phyloP scores from a whole-genome alignment of 345 rosid genomes.

The Populus pruinosa region DNA sequence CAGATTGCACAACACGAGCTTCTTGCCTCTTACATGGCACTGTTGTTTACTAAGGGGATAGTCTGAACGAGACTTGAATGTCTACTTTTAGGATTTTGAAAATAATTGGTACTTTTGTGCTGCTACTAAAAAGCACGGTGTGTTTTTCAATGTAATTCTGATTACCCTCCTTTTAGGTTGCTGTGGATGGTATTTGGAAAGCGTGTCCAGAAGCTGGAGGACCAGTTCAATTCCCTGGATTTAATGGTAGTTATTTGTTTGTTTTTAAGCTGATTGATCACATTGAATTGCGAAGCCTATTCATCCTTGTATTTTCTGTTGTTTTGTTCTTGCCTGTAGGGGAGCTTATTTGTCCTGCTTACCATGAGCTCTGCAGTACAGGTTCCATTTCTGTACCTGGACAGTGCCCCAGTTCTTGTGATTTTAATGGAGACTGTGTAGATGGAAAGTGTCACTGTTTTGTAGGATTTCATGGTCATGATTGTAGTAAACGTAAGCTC shows the following conservation, averaged over 20 bases:
- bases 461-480: constrained; percentile 85
- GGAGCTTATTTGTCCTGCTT: constrained; percentile 83
- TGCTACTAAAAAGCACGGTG: neutral
- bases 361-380: constrained; percentile 79
- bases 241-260: constrained; percentile 55
- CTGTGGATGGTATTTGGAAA: constrained; percentile 97
- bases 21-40: neutral
- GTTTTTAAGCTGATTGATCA: neutral
- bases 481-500: constrained; percentile 78
- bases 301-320: constrained; percentile 6
- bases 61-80: neutral
- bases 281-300: neutral
- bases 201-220: constrained; percentile 86
- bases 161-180: constrained; percentile 50
- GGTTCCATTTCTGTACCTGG: constrained; percentile 53
- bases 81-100: neutral
- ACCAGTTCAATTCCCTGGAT: constrained; percentile 80
- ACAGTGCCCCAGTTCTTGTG: constrained; percentile 77
- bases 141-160: neutral
- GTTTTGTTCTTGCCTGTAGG: constrained; percentile 47
- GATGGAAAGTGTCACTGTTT: constrained; percentile 84
- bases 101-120: neutral
- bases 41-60: neutral
- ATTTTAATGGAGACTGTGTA: constrained; percentile 88
- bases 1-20: neutral